A percentile compares a stretch with the other conserved stretches of the same genome.
These are phyloP conservation scores for Microsporum canis DNA, from an alignment of 2,329 filamentous ascomycete species.

Conservation along the genomic window DNA sequence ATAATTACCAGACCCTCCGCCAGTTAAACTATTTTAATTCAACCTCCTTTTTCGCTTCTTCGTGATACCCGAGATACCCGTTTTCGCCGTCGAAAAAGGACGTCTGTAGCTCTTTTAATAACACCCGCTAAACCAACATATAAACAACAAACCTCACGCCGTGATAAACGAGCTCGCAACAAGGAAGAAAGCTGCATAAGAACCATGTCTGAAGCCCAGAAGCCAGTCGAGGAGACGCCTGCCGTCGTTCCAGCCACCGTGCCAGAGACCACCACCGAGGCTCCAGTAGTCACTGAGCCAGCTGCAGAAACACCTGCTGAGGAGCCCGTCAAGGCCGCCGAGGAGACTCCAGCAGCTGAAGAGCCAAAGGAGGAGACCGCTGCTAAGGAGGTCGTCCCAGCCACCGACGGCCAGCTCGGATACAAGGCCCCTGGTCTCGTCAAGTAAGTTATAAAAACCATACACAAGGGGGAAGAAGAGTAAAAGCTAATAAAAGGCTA, in stretches of 20 bases:
- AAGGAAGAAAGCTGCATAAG: neutral
- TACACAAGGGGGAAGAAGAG: neutral
- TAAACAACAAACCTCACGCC: neutral
- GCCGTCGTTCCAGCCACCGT: constrained; percentile 23
- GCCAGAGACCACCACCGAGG: constrained; percentile 17
- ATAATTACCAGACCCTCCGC: neutral
- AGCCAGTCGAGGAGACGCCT: constrained; percentile 53
- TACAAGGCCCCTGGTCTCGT: constrained; percentile 84
- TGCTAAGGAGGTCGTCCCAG: constrained; percentile 44
- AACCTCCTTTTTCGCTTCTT: constrained; percentile 17
- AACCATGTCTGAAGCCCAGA: constrained; percentile 60
- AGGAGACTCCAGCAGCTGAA: constrained; percentile 26
- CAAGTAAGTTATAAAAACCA: constrained; percentile 49
- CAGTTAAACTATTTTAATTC: neutral
- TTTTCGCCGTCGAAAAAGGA: constrained; percentile 3
- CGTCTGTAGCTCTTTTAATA: neutral
- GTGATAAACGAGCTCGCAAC: neutral
- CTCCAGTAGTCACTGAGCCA: constrained; percentile 30
- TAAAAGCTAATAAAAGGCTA: neutral
- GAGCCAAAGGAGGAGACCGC: constrained; percentile 25
- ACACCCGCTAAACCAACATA: neutral
- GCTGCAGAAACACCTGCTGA: constrained; percentile 19
- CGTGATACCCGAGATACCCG: constrained; percentile 24
- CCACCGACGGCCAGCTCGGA: constrained; percentile 73
- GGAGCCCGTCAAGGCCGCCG: constrained; percentile 16